phyloP scores from a whole-genome alignment of 2,329 filamentous ascomycete species.

The Ceratocystis huliohia region DNA sequence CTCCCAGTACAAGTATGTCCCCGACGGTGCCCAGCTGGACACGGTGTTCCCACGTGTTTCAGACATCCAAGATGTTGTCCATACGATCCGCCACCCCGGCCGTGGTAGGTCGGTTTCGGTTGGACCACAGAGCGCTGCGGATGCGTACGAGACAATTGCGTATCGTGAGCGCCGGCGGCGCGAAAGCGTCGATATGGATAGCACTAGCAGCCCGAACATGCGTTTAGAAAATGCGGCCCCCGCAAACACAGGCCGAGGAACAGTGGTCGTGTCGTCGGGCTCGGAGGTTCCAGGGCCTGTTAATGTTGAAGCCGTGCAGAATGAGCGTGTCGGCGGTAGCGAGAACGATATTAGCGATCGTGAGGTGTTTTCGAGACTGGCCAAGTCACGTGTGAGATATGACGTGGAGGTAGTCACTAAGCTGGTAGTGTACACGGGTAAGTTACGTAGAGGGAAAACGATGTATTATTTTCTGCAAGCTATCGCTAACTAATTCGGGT shows the following conservation, averaged over 20 bases:
- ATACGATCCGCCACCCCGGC: slow-evolving; percentile 63
- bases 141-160: slow-evolving; percentile 89
- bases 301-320: slow-evolving; percentile 25
- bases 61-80: slow-evolving; percentile 70
- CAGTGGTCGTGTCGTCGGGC: neutral
- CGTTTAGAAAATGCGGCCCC: neutral
- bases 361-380: slow-evolving; percentile 73
- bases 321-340: slow-evolving; percentile 24
- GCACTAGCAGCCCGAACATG: slow-evolving; percentile 34
- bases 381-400: slow-evolving; percentile 80
- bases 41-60: slow-evolving; percentile 84
- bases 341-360: slow-evolving; percentile 49
- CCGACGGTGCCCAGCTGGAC: slow-evolving; percentile 52
- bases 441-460: slow-evolving; percentile 26
- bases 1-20: slow-evolving; percentile 79
- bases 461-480: neutral
- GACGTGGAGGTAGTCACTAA: slow-evolving; percentile 99
- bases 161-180: slow-evolving; percentile 58
- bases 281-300: neutral
- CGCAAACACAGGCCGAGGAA: slow-evolving; percentile 5
- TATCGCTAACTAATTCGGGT: neutral
- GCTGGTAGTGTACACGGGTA: slow-evolving; percentile 84
- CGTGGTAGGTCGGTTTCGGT: slow-evolving; percentile 74
- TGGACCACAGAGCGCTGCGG: slow-evolving; percentile 87
- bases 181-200: slow-evolving; percentile 43